Evolutionary conservation across 202 grass and related monocot species (phyloP), one percentile per base, ranked within the genome.

Genomic region (Schoenoplectus triqueter): DNA sequence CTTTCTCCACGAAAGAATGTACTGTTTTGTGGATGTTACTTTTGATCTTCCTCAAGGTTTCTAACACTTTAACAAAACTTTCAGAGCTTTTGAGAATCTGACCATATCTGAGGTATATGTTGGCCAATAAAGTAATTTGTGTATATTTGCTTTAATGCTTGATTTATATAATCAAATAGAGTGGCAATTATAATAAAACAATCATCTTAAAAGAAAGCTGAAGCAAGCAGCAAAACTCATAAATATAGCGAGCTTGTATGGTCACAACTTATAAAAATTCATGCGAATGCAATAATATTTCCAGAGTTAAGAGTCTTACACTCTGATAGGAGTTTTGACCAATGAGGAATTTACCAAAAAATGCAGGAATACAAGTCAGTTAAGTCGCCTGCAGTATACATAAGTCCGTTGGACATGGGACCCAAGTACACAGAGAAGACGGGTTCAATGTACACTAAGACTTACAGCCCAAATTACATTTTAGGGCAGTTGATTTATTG

Each of bases 401-500:
- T 99, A 71, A 96, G 91, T 85, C 93, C 93, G 57, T 90, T 99
- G 66, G 96, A 99, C 85, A 87, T 99, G 88, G 96, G 96, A 73
- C 93, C 96, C 68, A 99, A 96, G 83, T 99, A 94, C 88, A 91
- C 93, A 67, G 96, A 96, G 78, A 99, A 99, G 76, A 80, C 93
- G 82, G 96, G 96, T 62, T 88, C 96, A 7, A 91, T 88, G 64
- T 99, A 96, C 66, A 84, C 87, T 84, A 99, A 99, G 89, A 91
- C 90, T 73, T 99, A 99, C 64, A 69, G 88, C 1, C 89, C 94
- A 66, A 94, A 90, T 84, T 99, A 99, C 83, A 95, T 93, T 85
- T 87, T 99, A 87, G 91, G 90, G 70, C 96, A 99, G 84, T 90
- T 99, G 80, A 96, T 99, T 72, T 96, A 99, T 89, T 99, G 96